Percentiles rank a stretch among this genome's conserved stretches.
Evolutionary conservation across 2,329 filamentous ascomycete genomes (phyloP).

Genomic region (Shiraia sp.): DNA sequence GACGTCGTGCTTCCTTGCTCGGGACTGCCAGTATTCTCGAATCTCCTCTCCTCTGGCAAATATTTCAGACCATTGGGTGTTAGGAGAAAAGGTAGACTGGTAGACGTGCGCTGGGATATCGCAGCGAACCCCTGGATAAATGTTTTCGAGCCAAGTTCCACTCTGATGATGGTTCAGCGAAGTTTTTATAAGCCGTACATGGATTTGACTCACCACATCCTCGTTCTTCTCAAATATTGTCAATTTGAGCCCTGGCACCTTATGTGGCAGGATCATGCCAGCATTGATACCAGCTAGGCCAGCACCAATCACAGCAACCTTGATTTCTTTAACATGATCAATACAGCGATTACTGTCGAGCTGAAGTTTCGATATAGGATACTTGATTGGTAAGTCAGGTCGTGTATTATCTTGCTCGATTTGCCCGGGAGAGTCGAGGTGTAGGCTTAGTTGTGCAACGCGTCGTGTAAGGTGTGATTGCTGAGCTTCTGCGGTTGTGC

Average conservation of each 20-base stretch:
- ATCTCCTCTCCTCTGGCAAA: constrained; percentile 49
- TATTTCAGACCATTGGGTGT: constrained; percentile 49
- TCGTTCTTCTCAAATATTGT: constrained; percentile 53
- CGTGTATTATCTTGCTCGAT: constrained; percentile 16
- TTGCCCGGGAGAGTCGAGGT: constrained; percentile 25
- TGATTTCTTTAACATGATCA: constrained; percentile 36
- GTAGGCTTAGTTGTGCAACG: constrained; percentile 30
- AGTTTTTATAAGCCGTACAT: neutral
- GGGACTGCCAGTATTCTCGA: constrained; percentile 46
- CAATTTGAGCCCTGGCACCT: constrained; percentile 69
- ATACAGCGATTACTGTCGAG: constrained; percentile 33
- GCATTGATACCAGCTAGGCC: constrained; percentile 67
- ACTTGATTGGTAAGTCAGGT: constrained; percentile 19
- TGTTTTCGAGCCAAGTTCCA: constrained; percentile 45
- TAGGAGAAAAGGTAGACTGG: constrained; percentile 49
- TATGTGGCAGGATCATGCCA: constrained; percentile 67
- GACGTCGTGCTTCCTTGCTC: constrained; percentile 46
- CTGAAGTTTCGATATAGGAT: constrained; percentile 31
- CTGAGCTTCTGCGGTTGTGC: constrained; percentile 15
- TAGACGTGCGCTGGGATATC: constrained; percentile 46
- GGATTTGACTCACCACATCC: constrained; percentile 39
- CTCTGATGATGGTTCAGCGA: constrained; percentile 11
- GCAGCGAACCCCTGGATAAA: constrained; percentile 38
- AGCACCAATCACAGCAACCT: constrained; percentile 66
- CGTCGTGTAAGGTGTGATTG: constrained; percentile 24